Evolutionary conservation across 2,329 filamentous ascomycete species (phyloP), one percentile per base, ranked within the genome.

Genomic region (Xylariaceae sp.): DNA sequence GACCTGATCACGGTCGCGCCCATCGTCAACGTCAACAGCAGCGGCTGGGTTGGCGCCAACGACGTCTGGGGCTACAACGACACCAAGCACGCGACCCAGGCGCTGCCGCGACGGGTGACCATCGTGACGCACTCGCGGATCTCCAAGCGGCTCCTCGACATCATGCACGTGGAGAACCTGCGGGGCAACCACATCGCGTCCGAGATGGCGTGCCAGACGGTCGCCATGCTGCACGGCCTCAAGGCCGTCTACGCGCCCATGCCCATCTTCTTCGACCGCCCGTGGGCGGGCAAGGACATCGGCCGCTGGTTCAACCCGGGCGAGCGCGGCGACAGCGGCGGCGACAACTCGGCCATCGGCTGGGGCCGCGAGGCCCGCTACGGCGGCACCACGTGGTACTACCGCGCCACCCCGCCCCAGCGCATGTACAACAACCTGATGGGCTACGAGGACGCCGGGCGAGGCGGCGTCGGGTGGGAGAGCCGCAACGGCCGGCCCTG

Each of bases 241-340:
- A 90, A 90, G 60, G 77, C 81, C 4, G 80, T 87, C 4, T 85
- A 80, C 50, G 82, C 77, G 9, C 84, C 84, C 9, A 83, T 89
- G 56, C 83, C 84, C 2, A 75, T 89, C 29, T 89, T 79, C 57
- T 84, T 87, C 50, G 83, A 90, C 57, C 75, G 83, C 40, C 72
- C 81, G 31, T 88, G 82, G 82, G 60, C 61, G 19, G 64, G 69
- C 2, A 56, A 62, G 19, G 68, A 68, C 38, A 54, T 79, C 18
- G 65, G 67, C 19, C 66, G 64, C 40, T 78, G 69, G 67, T 78
- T 79, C 57, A 79, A 80, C 40, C 68, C 71, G 7, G 75, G 75
- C 1, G 63, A 65, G 5, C 66, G 65, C 6, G 73, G 72, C 6
- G 66, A 70, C 39, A 66, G 64, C 23, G 74, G 75, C 32, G 67